A percentile compares a stretch with the other conserved stretches of the same genome.
Conservation (phyloP, 2,329 filamentous ascomycete genomes). For the Onygenales sp. region DNA sequence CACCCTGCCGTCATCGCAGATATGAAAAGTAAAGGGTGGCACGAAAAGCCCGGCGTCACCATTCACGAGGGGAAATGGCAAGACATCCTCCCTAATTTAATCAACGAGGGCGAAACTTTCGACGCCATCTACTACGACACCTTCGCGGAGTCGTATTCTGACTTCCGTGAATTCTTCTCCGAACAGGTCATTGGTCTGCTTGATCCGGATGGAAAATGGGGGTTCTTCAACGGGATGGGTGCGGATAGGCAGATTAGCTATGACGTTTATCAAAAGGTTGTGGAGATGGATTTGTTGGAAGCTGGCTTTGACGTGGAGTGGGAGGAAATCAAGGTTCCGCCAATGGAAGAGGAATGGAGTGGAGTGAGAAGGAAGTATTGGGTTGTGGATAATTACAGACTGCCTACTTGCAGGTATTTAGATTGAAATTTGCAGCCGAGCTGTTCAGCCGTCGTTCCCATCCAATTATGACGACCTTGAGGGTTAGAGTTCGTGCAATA, state of each 20-base stretch:
- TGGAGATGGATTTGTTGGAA: conserved; percentile 82
- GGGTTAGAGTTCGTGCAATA: too few species aligned
- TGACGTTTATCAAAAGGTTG: conserved; percentile 88
- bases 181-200: conserved; percentile 77
- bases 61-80: conserved; percentile 73
- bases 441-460: not conserved
- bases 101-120: conserved; percentile 60
- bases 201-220: conserved; percentile 44
- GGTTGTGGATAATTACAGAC: conserved; percentile 56
- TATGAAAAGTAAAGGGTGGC: conserved; percentile 58
- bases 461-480: too few species aligned
- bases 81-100: conserved; percentile 60
- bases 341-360: conserved; percentile 71
- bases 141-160: conserved; percentile 85
- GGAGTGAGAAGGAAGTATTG: conserved; percentile 84
- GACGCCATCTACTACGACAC: conserved; percentile 97
- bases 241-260: conserved; percentile 90
- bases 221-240: conserved; percentile 67
- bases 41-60: conserved; percentile 47
- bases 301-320: conserved; percentile 85
- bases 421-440: conserved; percentile 5
- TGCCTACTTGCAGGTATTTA: conserved; percentile 34
- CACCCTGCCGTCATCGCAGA: conserved; percentile 67
- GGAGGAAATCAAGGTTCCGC: conserved; percentile 66
- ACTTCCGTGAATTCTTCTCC: conserved; percentile 76